These are phyloP conservation scores for Acer saccharum DNA, from an alignment of 345 rosid species.

Conservation along the genomic window DNA sequence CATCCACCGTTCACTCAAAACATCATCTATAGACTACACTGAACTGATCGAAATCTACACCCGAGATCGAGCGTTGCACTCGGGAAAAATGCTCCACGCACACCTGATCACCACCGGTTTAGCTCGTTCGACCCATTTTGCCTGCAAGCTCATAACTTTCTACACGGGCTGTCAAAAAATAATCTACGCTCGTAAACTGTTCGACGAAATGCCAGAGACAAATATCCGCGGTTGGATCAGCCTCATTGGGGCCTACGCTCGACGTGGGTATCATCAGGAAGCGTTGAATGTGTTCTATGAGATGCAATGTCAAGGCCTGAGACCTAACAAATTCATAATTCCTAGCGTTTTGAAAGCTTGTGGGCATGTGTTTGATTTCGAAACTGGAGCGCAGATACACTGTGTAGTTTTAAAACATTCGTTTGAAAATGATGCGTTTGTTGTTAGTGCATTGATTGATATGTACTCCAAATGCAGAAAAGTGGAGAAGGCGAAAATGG, in stretches of 20 bases:
- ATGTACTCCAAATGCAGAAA: constrained; percentile 75
- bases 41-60: constrained; percentile 38
- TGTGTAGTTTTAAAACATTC: constrained; percentile 46
- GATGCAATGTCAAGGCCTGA: constrained; percentile 51
- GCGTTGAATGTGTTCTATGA: constrained; percentile 45
- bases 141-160: constrained; percentile 54
- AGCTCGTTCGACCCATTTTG: constrained; percentile 32
- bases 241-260: constrained; percentile 58
- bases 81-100: constrained; percentile 57
- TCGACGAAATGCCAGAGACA: constrained; percentile 62
- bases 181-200: constrained; percentile 57
- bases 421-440: constrained; percentile 56
- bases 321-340: constrained; percentile 53
- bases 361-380: constrained; percentile 50
- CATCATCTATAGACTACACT: constrained; percentile 34
- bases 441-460: constrained; percentile 65
- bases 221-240: constrained; percentile 50
- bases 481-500: constrained; percentile 45
- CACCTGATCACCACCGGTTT: constrained; percentile 52
- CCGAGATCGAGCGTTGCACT: constrained; percentile 37
- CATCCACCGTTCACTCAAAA: constrained; percentile 32
- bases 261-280: constrained; percentile 57
- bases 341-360: constrained; percentile 81
- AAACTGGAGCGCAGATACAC: constrained; percentile 60
- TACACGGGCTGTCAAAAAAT: constrained; percentile 47